Evolutionary conservation across 371 early-diverging fungal species (phyloP), one percentile per base, ranked within the genome.

Genomic region (Mortierella sp.): DNA sequence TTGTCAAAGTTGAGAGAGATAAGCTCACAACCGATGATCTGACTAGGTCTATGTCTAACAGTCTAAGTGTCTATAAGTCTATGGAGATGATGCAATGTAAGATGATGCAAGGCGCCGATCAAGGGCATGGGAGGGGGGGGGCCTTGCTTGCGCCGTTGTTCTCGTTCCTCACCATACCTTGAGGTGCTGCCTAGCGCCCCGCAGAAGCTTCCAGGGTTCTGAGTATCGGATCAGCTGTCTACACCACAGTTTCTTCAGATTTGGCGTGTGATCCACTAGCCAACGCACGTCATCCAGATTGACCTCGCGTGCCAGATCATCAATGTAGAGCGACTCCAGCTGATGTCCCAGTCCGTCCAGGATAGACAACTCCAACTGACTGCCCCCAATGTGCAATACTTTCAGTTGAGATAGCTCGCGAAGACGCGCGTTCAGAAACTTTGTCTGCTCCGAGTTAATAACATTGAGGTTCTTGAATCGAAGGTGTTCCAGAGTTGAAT

Each of bases 321-420:
- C 67, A 27, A 76, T 66, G 41, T 62, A 76, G 2, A 76, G 70
- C 14, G 65, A 57, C 45, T 70, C 59, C 5, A 76, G 54, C n/a
- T 55, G 76, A 53, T 76, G 70, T 2, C 78, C 71, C n/a, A 70
- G 41, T 8, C 78, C 78, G 19, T 70, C 52, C 41, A 76, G 59
- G 14, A 76, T 48, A 1, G 63, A 62, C 43, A 76, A 50, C 41
- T 76, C 70, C 38, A 76, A 48, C 30, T 76, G 70, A n/a, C 63
- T 61, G 9, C 78, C 78, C 2, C 78, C 78, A 23, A 76, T 76
- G 21, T 76, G 78, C 10, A 76, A 66, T 30, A 54, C 66, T 50
- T 62, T 65, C 38, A 76, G 63, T 16, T 70, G 70, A 0, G 31
- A 23, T 1, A 76, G 78, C 18, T 76, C 78, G 0, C 70, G 66